Conservation (phyloP, 441 rosid species). For the Lepidium campestre region DNA sequence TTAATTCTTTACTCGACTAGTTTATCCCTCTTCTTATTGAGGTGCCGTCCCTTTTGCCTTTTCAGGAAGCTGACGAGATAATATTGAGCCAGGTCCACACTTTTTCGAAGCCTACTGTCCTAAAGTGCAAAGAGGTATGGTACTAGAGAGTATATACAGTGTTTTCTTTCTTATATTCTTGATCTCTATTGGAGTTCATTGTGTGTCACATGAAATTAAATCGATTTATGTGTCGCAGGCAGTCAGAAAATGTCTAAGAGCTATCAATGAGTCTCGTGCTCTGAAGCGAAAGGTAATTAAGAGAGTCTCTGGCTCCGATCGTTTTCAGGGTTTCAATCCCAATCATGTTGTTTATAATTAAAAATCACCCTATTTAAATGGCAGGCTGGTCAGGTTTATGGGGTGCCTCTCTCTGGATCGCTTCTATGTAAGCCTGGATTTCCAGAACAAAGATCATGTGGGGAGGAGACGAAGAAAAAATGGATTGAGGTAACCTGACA, state of each 20-base stretch:
- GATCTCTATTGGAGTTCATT: slow-evolving; percentile 7
- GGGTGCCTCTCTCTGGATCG: slow-evolving; percentile 79
- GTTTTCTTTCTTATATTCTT: not conserved
- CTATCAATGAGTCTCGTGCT: slow-evolving; percentile 94
- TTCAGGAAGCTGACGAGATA: slow-evolving; percentile 85
- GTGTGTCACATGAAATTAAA: slow-evolving; percentile 1
- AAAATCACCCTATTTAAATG: slow-evolving; percentile 1
- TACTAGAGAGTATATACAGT: slow-evolving; percentile 13
- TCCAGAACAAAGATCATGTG: slow-evolving; percentile 77
- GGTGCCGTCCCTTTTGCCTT: slow-evolving; percentile 21
- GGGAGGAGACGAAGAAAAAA: slow-evolving; percentile 86
- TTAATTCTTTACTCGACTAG: not conserved
- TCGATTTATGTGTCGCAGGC: slow-evolving; percentile 43
- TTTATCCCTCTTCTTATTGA: slow-evolving; percentile 12
- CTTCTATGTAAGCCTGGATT: slow-evolving; percentile 77
- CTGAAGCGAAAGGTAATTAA: slow-evolving; percentile 86
- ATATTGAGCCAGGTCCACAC: slow-evolving; percentile 52
- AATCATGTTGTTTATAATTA: not conserved
- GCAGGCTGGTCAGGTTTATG: slow-evolving; percentile 99
- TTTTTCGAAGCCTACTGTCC: slow-evolving; percentile 60
- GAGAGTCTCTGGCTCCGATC: not conserved
- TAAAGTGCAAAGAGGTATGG: slow-evolving; percentile 88
- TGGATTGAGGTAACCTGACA: slow-evolving; percentile 82
- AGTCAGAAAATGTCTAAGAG: slow-evolving; percentile 81
- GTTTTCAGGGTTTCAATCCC: slow-evolving; percentile 17